Evolutionary conservation across 108 stramenopile species (phyloP).

Genomic region (Pseudonitzschia multiseries): DNA sequence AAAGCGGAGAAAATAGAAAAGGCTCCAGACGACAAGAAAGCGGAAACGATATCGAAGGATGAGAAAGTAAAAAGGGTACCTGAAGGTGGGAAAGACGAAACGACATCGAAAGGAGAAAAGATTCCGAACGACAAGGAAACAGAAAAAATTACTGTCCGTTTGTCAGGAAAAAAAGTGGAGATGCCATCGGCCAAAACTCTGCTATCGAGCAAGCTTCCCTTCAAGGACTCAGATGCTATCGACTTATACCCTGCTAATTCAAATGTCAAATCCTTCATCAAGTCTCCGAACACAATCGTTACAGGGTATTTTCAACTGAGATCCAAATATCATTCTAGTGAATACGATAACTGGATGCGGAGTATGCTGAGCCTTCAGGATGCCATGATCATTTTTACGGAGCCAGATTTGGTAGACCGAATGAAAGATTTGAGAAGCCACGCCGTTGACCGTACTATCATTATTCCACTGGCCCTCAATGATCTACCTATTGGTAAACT

Average conservation of each 20-base stretch:
- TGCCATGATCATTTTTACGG: constrained; percentile 68
- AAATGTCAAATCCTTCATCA: constrained; percentile 14
- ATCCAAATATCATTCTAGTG: constrained; percentile 45
- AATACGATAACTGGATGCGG: constrained; percentile 65
- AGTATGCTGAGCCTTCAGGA: constrained; percentile 66
- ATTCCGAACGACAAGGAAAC: background rate
- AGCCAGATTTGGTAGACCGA: constrained; percentile 42
- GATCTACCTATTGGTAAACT: constrained; percentile 32
- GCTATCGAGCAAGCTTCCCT: constrained; percentile 25
- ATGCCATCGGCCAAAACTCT: constrained; percentile 31
- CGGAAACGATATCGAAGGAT: too few species aligned
- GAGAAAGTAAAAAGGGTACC: too few species aligned
- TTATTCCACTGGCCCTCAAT: constrained; percentile 4
- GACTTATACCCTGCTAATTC: constrained; percentile 8
- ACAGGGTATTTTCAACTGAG: constrained; percentile 56
- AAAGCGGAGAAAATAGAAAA: too few species aligned
- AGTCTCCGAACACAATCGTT: constrained; percentile 53
- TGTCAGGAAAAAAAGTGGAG: background rate
- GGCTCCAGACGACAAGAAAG: too few species aligned
- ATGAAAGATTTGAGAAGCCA: constrained; percentile 49
- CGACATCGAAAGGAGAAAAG: background rate
- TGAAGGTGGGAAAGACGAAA: too few species aligned
- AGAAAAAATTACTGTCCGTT: background rate
- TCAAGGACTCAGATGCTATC: constrained; percentile 25
- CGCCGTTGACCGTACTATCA: constrained; percentile 22